Evolutionary conservation across 2,329 filamentous ascomycete species (phyloP), one percentile per base, ranked within the genome.

Genomic region (Gaeumannomyces tritici): DNA sequence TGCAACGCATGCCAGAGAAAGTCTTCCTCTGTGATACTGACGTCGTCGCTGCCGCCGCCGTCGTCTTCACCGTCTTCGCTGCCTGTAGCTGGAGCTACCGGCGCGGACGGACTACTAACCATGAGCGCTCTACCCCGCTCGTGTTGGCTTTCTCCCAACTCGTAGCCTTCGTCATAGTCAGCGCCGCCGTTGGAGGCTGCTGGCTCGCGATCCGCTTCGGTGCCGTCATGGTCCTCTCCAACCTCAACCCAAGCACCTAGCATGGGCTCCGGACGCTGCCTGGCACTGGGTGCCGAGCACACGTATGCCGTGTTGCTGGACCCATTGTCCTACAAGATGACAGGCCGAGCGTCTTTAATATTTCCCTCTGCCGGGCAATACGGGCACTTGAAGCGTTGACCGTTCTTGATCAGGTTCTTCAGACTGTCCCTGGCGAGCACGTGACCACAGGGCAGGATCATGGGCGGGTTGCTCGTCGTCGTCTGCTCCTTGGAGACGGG

Each of bases 401-500:
- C 88, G 42, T 24, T 51, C 75, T 96, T 96, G 62, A 87, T 87
- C 55, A 98, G 80, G 70, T 87, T 87, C 64, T 89, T 85, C 60
- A 99, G 77, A 42, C 89, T 92, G 70, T 97, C 93, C 66, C 87
- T 84, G 24, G 92, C 93, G 64, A 99, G 88, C 61, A 97, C 93
- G 76, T 99, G 95, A 7, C 95, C 93, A 71, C 95, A 99, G 0
- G 91, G 90, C 71, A 99, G 87, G 84, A 97, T 95, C 89, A 98
- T 96, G 2, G 95, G 92, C 13, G 95, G 95, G 73, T 99, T 99
- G 28, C 82, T 77, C 70, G 96, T 92, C 0, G 93, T 99, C 0
- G 90, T 92, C 74, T 99, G 95, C 72, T 97, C 95, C 74, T 98
- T 98, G 69, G 89, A 93, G 6, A 99, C 95, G 0, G 95, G 95